Percentiles rank a stretch among this genome's conserved stretches.
Evolutionary conservation across 768 basidiomycete genomes (phyloP).

Genomic region (Tylopilus rubrobrunneus): DNA sequence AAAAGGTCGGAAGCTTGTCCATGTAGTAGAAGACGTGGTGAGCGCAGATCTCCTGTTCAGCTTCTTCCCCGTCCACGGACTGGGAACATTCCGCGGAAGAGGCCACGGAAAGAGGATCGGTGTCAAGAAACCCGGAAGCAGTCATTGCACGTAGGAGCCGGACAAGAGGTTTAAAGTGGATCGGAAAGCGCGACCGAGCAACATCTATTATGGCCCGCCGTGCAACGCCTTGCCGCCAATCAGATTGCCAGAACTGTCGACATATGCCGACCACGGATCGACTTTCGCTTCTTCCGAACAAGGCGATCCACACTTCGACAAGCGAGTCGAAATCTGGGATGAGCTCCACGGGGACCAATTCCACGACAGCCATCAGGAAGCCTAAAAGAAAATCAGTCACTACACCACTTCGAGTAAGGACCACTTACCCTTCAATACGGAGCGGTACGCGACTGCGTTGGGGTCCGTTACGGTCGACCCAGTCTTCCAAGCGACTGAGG

Average conservation of each 20-base stretch:
- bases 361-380: conserved; percentile 68
- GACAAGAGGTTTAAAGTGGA: conserved; percentile 66
- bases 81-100: conserved; percentile 41
- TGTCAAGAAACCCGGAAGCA: conserved; percentile 71
- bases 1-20: conserved; percentile 64
- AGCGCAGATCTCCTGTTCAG: conserved; percentile 57
- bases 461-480: conserved; percentile 69
- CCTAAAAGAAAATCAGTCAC: conserved; percentile 42
- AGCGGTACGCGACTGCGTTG: conserved; percentile 75
- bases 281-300: conserved; percentile 71
- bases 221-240: conserved; percentile 62
- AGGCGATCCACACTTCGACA: conserved; percentile 71
- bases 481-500: conserved; percentile 62
- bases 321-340: conserved; percentile 71
- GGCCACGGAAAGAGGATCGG: conserved; percentile 56
- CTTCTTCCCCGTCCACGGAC: conserved; percentile 38
- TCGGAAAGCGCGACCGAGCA: conserved; percentile 77
- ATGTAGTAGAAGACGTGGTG: conserved; percentile 76
- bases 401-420: neutral
- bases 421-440: conserved; percentile 74
- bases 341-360: conserved; percentile 71
- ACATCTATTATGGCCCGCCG: conserved; percentile 83
- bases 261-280: conserved; percentile 65
- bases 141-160: conserved; percentile 75
- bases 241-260: conserved; percentile 77